Percentiles rank a stretch among this genome's conserved stretches.
phyloP scores from a whole-genome alignment of 2,329 filamentous ascomycete genomes.

The Fusarium protoensiforme region DNA sequence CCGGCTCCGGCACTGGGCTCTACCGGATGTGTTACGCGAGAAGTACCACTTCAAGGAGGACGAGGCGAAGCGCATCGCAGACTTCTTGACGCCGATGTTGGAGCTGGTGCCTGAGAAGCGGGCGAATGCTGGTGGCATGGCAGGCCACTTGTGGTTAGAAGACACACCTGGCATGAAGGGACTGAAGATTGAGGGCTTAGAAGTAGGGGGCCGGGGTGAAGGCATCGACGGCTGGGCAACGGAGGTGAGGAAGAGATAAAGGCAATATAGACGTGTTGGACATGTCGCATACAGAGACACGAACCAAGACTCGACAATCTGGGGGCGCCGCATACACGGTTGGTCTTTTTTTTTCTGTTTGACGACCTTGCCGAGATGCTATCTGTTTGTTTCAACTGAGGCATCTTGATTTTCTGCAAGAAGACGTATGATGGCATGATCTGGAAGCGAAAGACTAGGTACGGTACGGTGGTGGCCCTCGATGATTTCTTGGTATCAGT shows the following conservation, averaged over 20 bases:
- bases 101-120: conserved; percentile 88
- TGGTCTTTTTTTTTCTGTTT: conserved; percentile 29
- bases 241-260: conserved; percentile 85
- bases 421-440: conserved; percentile 19
- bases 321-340: conserved; percentile 16
- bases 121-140: conserved; percentile 97
- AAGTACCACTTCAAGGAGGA: conserved; percentile 95
- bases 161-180: conserved; percentile 91
- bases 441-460: conserved; percentile 16
- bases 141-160: conserved; percentile 82
- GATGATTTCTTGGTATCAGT: not conserved
- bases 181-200: conserved; percentile 76
- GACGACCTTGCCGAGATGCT: conserved; percentile 23
- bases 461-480: not conserved
- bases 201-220: conserved; percentile 85
- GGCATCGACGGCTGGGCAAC: conserved; percentile 94
- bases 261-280: conserved; percentile 29
- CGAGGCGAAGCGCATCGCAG: conserved; percentile 80
- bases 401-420: conserved; percentile 18
- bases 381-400: conserved; percentile 26
- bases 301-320: conserved; percentile 28
- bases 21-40: conserved; percentile 91
- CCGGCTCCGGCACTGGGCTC: conserved; percentile 92
- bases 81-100: conserved; percentile 91
- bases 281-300: conserved; percentile 37